Conservation (phyloP, 257 asterid genomes). For the Solanum pimpinellifolium region DNA sequence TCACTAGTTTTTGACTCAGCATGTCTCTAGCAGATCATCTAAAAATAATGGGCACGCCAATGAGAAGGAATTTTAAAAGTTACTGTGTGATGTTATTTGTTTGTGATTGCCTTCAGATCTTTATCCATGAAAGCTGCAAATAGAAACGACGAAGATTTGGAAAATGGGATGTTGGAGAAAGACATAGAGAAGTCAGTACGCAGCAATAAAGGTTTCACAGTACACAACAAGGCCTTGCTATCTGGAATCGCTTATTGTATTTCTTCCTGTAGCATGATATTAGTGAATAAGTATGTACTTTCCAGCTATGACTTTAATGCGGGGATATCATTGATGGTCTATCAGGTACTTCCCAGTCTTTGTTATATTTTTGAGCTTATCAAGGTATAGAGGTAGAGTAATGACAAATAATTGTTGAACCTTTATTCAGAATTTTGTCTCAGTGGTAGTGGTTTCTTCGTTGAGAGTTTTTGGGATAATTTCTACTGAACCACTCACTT, state of each 20-base stretch:
- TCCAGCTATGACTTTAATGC: slow-evolving; percentile 83
- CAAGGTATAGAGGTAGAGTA: neutral
- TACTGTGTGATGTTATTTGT: neutral
- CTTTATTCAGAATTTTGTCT: slow-evolving; percentile 64
- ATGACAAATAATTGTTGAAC: neutral
- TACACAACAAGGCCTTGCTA: slow-evolving; percentile 57
- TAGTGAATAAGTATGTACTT: slow-evolving; percentile 85
- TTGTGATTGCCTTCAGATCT: slow-evolving; percentile 1
- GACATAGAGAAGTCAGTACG: slow-evolving; percentile 33
- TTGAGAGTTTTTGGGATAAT: slow-evolving; percentile 58
- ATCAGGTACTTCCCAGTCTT: slow-evolving; percentile 46
- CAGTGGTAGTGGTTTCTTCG: slow-evolving; percentile 50
- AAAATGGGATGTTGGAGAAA: slow-evolving; percentile 43
- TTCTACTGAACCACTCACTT: slow-evolving; percentile 81
- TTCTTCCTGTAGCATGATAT: slow-evolving; percentile 86
- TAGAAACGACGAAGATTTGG: slow-evolving; percentile 50
- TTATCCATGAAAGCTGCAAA: slow-evolving; percentile 36
- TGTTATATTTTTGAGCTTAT: neutral
- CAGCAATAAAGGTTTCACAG: slow-evolving; percentile 24
- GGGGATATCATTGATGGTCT: slow-evolving; percentile 90
- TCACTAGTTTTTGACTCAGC: neutral
- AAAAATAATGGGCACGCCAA: neutral
- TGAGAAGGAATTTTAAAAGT: neutral
- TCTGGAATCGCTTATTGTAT: slow-evolving; percentile 81
- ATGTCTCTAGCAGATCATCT: neutral